Evolutionary conservation across 1,284 basidiomycete species (phyloP), one percentile per base, ranked within the genome.

Genomic region (Puccinia hordei): DNA sequence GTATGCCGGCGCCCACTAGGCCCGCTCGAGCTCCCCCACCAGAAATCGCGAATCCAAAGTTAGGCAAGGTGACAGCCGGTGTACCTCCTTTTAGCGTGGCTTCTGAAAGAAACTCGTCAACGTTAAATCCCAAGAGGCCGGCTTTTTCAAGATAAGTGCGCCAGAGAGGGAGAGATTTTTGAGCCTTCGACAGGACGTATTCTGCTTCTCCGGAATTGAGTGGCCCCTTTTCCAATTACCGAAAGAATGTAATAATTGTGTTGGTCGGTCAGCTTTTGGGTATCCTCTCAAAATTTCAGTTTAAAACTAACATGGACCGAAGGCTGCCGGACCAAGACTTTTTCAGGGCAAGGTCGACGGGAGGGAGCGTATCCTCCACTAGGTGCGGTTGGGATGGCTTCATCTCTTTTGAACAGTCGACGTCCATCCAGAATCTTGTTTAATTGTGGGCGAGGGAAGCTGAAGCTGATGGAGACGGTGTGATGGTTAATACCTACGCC

Each of bases 1-100:
- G 61, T 30, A 80, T 57, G 10, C 79, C 72, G 44, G 79, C 79
- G 17, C 53, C 71, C 35, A 80, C 79, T 33, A 80, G 33, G 17
- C 79, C 79, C 19, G 79, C 79, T 68, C 79, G 71, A 44, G 79
- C 79, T 44, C 79, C 79, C 49, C 79, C 79, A 22, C 79, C 79
- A 12, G 79, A 80, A 24, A 80, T 38, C 8, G 79, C 79, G 49
- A 80, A 61, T 55, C 79, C 79, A 74, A 80, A 41, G 49, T 80
- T 80, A 2, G 79, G 79, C 41, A 80, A 49, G 33, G 71, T 80
- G 0, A 66, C 30, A n/a, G 71, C 55, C 2, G 79, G 59, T 13
- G 24, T 51, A 3, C 44, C 69, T n/a, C 30, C 53, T 12, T 66
- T 65, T 41, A 8, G 33, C 19, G 38, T 35, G 46, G 79, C 72